Conservation (phyloP, 2,329 filamentous ascomycete genomes). For the Metarhizium album region DNA sequence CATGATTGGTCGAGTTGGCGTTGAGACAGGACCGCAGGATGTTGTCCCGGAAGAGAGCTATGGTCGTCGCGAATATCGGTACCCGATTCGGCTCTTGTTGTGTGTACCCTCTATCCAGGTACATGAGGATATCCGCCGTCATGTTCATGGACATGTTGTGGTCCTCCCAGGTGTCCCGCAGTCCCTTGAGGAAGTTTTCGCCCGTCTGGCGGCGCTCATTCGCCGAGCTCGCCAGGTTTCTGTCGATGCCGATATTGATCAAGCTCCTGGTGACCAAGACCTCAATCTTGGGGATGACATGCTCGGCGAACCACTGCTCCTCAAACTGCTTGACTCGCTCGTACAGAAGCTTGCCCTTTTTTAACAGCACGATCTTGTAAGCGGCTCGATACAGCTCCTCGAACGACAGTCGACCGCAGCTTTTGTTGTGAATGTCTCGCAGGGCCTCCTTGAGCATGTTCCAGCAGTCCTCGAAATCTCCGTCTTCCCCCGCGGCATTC, state of each 20-base stretch:
- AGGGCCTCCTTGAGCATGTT: slow-evolving; percentile 64
- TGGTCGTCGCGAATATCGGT: slow-evolving; percentile 73
- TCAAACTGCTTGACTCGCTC: slow-evolving; percentile 72
- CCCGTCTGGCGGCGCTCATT: slow-evolving; percentile 72
- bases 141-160: slow-evolving; percentile 93
- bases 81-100: slow-evolving; percentile 54
- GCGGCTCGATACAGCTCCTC: slow-evolving; percentile 90
- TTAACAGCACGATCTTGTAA: slow-evolving; percentile 87
- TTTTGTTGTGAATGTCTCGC: slow-evolving; percentile 81
- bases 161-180: slow-evolving; percentile 75
- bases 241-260: slow-evolving; percentile 46
- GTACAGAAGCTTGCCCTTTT: slow-evolving; percentile 75
- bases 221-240: slow-evolving; percentile 47
- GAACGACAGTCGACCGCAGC: slow-evolving; percentile 82
- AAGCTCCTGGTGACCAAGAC: slow-evolving; percentile 61
- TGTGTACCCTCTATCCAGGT: slow-evolving; percentile 81
- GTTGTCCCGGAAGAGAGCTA: slow-evolving; percentile 79
- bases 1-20: slow-evolving; percentile 33
- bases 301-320: slow-evolving; percentile 62
- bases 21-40: slow-evolving; percentile 56
- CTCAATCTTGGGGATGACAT: slow-evolving; percentile 62
- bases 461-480: slow-evolving; percentile 86
- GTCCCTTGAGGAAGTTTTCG: slow-evolving; percentile 67
- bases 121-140: slow-evolving; percentile 94
- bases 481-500: slow-evolving; percentile 38